Percentiles rank a stretch among this genome's conserved stretches.
Evolutionary conservation across 1,284 basidiomycete genomes (phyloP).

Genomic region (Marasmius tenuissimus): DNA sequence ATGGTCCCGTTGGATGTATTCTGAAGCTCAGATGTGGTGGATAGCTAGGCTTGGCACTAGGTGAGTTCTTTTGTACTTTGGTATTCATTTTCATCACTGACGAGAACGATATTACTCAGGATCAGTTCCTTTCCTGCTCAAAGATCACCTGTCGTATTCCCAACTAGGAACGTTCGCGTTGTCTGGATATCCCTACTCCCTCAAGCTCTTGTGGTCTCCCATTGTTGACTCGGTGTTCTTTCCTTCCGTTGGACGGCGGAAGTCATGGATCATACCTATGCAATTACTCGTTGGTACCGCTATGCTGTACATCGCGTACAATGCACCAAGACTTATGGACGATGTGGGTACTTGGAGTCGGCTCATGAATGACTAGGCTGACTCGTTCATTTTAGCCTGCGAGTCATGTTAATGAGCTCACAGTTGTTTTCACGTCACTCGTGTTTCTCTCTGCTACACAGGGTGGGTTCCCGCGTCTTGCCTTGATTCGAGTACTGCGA

Average conservation of each 20-base stretch:
- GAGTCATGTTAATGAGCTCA: conserved; percentile 81
- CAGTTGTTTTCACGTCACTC: conserved; percentile 85
- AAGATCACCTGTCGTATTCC: conserved; percentile 94
- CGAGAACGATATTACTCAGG: conserved; percentile 45
- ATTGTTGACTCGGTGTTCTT: conserved; percentile 94
- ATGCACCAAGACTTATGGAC: conserved; percentile 80
- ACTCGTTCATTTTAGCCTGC: conserved; percentile 57
- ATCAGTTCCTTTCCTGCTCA: conserved; percentile 94
- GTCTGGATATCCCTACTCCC: conserved; percentile 94
- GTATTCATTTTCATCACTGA: neutral
- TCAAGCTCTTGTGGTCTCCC: conserved; percentile 97
- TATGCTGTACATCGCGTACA: conserved; percentile 86
- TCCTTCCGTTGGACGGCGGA: conserved; percentile 82
- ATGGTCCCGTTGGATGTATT: conserved; percentile 3
- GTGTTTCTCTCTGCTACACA: conserved; percentile 98
- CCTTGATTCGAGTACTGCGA: conserved; percentile 3
- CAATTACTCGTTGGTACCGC: conserved; percentile 87
- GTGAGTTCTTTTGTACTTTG: conserved; percentile 34
- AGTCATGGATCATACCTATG: conserved; percentile 99
- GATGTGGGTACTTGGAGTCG: conserved; percentile 54
- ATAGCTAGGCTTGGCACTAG: conserved; percentile 74
- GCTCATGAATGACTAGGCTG: conserved; percentile 12
- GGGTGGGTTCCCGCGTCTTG: conserved; percentile 47
- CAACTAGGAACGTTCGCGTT: conserved; percentile 95
- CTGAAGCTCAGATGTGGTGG: conserved; percentile 12